Percentiles rank a stretch among this genome's conserved stretches.
Conservation (phyloP, 108 stramenopile species). For the Pseudonitzschia delicatissima region DNA sequence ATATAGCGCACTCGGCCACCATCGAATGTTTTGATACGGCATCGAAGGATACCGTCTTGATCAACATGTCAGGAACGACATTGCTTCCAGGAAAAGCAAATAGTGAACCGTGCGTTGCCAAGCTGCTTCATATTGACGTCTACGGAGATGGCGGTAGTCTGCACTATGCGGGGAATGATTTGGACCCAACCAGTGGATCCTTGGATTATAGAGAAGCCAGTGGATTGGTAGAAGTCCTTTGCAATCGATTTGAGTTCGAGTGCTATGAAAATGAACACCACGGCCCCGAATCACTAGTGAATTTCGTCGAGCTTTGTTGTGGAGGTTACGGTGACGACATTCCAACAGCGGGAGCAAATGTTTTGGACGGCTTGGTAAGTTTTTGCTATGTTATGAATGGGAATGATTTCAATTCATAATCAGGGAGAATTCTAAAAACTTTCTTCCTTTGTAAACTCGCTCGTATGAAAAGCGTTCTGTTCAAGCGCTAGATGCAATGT, state of each 20-base stretch:
- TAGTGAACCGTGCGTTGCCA: slow-evolving; percentile 58
- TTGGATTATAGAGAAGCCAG: slow-evolving; percentile 46
- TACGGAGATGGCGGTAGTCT: slow-evolving; percentile 54
- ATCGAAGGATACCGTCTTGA: slow-evolving; percentile 33
- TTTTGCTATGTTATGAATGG: not conserved
- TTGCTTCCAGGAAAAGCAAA: slow-evolving; percentile 67
- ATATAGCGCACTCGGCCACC: slow-evolving; percentile 64
- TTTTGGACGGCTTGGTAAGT: slow-evolving; percentile 42
- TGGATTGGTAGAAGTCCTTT: slow-evolving; percentile 32
- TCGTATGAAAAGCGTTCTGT: not conserved
- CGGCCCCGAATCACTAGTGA: slow-evolving; percentile 57
- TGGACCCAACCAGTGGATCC: slow-evolving; percentile 46
- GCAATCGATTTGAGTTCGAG: slow-evolving; percentile 59
- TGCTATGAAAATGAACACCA: slow-evolving; percentile 47
- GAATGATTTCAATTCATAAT: no score
- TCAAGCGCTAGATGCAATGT: slow-evolving; percentile 62
- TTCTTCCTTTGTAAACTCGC: no score
- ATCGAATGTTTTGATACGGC: slow-evolving; percentile 37
- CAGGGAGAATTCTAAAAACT: no score
- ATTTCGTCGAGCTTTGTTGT: slow-evolving; percentile 55
- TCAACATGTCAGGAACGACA: slow-evolving; percentile 57
- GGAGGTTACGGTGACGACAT: slow-evolving; percentile 32
- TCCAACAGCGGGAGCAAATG: slow-evolving; percentile 43
- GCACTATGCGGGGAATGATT: slow-evolving; percentile 45
- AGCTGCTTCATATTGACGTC: slow-evolving; percentile 51